Conservation (phyloP, 306 rosid species). For the Vigna mungo region DNA sequence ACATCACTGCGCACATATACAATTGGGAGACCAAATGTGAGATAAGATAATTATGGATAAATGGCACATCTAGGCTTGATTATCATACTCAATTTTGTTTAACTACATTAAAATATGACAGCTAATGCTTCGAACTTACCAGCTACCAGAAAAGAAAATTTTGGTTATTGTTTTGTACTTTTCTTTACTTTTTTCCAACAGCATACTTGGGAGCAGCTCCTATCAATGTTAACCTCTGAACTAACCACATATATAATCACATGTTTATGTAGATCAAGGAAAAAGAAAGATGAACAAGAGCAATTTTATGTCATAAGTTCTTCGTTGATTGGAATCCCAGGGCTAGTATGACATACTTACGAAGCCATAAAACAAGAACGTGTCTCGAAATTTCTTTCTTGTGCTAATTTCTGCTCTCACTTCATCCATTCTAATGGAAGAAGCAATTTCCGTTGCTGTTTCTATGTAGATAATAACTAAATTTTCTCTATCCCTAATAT, state of each 20-base stretch:
- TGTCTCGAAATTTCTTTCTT: not conserved
- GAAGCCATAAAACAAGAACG: conserved; percentile 2
- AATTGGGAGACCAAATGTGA: conserved; percentile 41
- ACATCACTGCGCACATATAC: conserved; percentile 67
- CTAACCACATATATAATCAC: conserved; percentile 1
- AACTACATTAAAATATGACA: not conserved
- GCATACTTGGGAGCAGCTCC: not conserved
- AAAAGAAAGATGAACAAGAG: not conserved
- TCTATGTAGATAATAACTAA: not conserved
- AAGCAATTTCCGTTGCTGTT: not conserved
- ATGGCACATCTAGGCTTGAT: conserved; percentile 11
- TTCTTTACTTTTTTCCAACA: conserved; percentile 10
- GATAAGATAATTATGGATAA: conserved; percentile 23
- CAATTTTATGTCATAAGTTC: conserved; percentile 2
- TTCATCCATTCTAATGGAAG: conserved; percentile 10
- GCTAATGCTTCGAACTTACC: conserved; percentile 2
- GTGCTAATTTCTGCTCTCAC: conserved; percentile 13
- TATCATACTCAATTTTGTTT: conserved; percentile 15
- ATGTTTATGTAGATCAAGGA: not conserved
- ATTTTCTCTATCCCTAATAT: not conserved
- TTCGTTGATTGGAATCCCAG: not conserved
- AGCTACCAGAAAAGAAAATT: conserved; percentile 14
- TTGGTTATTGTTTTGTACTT: not conserved
- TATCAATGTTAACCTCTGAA: conserved; percentile 26
- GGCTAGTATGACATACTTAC: not conserved